phyloP scores from a whole-genome alignment of 257 asterid genomes.

The Apocynum venetum region DNA sequence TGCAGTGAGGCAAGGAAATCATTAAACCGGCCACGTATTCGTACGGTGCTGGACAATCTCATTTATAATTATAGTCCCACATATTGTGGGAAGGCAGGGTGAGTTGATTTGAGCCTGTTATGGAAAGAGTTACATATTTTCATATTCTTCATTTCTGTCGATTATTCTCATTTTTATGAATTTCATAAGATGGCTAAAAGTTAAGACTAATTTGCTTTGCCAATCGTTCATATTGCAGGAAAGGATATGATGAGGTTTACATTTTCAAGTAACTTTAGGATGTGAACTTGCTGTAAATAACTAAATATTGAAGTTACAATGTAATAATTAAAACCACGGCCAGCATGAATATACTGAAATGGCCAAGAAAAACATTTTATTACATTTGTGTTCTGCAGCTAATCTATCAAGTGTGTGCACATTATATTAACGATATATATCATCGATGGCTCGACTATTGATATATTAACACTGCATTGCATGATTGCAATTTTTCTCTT shows the following conservation, averaged over 20 bases:
- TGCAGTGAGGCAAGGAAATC: constrained; percentile 92
- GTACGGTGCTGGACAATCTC: constrained; percentile 70
- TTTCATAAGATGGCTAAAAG: not conserved
- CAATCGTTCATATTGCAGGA: constrained; percentile 42
- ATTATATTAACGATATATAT: not conserved
- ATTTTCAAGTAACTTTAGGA: constrained; percentile 43
- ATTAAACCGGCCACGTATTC: constrained; percentile 58
- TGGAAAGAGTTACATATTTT: not conserved
- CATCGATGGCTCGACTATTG: not conserved
- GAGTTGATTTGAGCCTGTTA: constrained; percentile 4
- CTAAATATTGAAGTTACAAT: constrained; percentile 6
- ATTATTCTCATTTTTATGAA: too few relatives aligned
- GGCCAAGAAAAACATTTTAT: too few relatives aligned
- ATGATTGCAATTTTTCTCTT: too few relatives aligned
- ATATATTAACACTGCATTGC: too few relatives aligned
- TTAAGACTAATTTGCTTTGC: constrained; percentile 6
- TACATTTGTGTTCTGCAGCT: not conserved
- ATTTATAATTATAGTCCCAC: constrained; percentile 82
- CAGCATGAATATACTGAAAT: too few relatives aligned
- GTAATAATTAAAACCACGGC: not conserved
- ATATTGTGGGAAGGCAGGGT: constrained; percentile 92
- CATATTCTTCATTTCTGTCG: not conserved
- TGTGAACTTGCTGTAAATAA: not conserved
- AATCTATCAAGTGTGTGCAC: too few relatives aligned
- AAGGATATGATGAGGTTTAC: constrained; percentile 92